Percentiles rank a stretch among this genome's conserved stretches.
Conservation (phyloP, 192 early-diverging fungal genomes). For the Chytriomyces hyalinus region DNA sequence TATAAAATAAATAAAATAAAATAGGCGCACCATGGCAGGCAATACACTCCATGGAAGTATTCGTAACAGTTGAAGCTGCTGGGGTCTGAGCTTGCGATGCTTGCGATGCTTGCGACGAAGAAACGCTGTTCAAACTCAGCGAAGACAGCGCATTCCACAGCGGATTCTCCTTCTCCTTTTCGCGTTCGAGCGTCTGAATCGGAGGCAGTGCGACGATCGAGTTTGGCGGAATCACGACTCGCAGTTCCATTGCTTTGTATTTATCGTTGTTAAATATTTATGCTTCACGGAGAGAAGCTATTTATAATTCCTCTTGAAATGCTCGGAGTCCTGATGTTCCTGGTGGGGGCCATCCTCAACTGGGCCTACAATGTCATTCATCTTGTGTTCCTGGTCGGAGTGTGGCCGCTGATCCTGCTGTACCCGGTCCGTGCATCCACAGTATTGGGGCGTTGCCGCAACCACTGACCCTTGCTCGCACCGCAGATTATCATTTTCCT, state of each 20-base stretch:
- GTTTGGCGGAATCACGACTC: background rate
- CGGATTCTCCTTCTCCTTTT: background rate
- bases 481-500: constrained; percentile 24
- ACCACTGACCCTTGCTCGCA: background rate
- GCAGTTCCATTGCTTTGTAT: background rate
- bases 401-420: constrained; percentile 22
- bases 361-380: constrained; percentile 5
- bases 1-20: background rate
- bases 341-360: background rate
- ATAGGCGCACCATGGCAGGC: background rate
- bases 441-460: background rate
- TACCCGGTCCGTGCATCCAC: constrained; percentile 18
- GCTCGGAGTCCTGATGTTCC: too few relatives aligned
- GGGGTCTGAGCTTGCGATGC: background rate
- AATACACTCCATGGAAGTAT: background rate
- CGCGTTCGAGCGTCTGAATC: background rate
- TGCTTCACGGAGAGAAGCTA: too few relatives aligned
- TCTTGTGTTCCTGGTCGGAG: background rate
- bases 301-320: too few relatives aligned
- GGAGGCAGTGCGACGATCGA: background rate
- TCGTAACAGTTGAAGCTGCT: background rate
- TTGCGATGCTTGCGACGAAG: background rate
- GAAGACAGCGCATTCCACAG: background rate
- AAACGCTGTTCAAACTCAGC: background rate
- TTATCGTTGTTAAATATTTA: too few relatives aligned